Conservation (phyloP, 2,329 filamentous ascomycete species). For the Tolypocladium endophyticum region DNA sequence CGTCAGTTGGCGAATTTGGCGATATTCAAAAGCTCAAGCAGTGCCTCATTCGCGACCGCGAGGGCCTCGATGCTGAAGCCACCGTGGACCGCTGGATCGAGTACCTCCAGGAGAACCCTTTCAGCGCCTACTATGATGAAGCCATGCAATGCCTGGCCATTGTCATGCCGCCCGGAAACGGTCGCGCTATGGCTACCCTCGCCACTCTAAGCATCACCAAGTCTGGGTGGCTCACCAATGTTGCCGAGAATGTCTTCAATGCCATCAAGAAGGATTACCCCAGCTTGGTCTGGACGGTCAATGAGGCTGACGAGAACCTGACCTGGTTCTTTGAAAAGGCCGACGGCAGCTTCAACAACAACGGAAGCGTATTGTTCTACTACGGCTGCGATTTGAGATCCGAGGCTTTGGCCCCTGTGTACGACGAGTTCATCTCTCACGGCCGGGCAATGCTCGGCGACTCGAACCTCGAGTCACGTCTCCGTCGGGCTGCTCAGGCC, state of each 20-base stretch:
- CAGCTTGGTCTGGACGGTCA: slow-evolving; percentile 91
- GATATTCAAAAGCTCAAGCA: slow-evolving; percentile 70
- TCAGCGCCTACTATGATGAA: slow-evolving; percentile 92
- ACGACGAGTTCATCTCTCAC: slow-evolving; percentile 74
- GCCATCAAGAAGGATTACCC: slow-evolving; percentile 90
- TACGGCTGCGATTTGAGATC: slow-evolving; percentile 77
- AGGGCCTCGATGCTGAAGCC: slow-evolving; percentile 69
- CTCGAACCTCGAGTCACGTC: slow-evolving; percentile 76
- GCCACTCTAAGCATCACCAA: slow-evolving; percentile 91
- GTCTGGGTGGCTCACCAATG: slow-evolving; percentile 86
- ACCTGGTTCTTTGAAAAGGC: slow-evolving; percentile 98
- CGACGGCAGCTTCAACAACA: slow-evolving; percentile 77
- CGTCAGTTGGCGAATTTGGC: slow-evolving; percentile 61
- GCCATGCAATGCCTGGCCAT: slow-evolving; percentile 87
- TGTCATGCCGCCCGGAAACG: slow-evolving; percentile 62
- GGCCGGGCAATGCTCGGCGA: slow-evolving; percentile 82
- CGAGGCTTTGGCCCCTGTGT: slow-evolving; percentile 65
- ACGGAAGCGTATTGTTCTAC: slow-evolving; percentile 92
- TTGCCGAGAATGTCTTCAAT: slow-evolving; percentile 89
- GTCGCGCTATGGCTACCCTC: slow-evolving; percentile 65
- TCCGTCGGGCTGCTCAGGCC: slow-evolving; percentile 65
- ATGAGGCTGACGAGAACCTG: slow-evolving; percentile 89
- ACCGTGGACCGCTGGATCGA: slow-evolving; percentile 83
- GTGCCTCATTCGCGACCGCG: slow-evolving; percentile 70
- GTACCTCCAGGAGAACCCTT: slow-evolving; percentile 63